Conservation (phyloP, 495 filamentous ascomycete species). For the Xylaria longipes region DNA sequence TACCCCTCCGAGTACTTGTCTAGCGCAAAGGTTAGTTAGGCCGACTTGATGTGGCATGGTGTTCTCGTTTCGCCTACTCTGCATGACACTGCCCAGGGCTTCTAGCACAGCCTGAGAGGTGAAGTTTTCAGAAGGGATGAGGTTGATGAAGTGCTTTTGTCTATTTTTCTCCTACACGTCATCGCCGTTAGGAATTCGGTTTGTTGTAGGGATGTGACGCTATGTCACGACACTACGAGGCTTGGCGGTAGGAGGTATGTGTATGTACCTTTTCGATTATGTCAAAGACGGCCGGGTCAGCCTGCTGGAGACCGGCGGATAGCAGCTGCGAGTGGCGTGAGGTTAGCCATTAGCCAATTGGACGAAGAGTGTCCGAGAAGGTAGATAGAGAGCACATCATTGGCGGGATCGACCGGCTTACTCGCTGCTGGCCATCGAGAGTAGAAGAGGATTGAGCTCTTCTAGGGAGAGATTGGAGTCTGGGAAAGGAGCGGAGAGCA, state of each 20-base stretch:
- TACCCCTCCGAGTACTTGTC: slow-evolving; percentile 99
- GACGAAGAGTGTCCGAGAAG: neutral
- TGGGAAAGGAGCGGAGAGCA: slow-evolving; percentile 33
- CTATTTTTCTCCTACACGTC: slow-evolving; percentile 81
- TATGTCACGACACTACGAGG: neutral
- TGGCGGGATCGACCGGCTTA: slow-evolving; percentile 32
- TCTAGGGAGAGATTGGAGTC: slow-evolving; percentile 39
- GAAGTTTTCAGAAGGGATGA: slow-evolving; percentile 99
- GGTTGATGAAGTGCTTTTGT: slow-evolving; percentile 97
- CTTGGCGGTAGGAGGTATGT: slow-evolving; percentile 5
- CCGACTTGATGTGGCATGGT: neutral
- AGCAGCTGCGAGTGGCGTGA: slow-evolving; percentile 66
- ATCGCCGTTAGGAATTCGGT: slow-evolving; percentile 27
- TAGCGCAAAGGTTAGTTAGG: slow-evolving; percentile 44
- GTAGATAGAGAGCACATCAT: neutral
- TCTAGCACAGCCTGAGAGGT: slow-evolving; percentile 97
- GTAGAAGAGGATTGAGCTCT: slow-evolving; percentile 57
- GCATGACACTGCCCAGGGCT: slow-evolving; percentile 97
- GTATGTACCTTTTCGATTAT: slow-evolving; percentile 85
- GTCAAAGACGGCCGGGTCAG: slow-evolving; percentile 82
- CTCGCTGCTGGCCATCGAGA: slow-evolving; percentile 70
- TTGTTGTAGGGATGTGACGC: neutral
- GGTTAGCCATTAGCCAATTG: slow-evolving; percentile 27
- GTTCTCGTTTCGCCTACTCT: slow-evolving; percentile 66
- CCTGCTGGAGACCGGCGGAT: slow-evolving; percentile 75